These are phyloP conservation scores for Fusarium stilboides DNA, from an alignment of 2,329 filamentous ascomycete species.

Conservation along the genomic window DNA sequence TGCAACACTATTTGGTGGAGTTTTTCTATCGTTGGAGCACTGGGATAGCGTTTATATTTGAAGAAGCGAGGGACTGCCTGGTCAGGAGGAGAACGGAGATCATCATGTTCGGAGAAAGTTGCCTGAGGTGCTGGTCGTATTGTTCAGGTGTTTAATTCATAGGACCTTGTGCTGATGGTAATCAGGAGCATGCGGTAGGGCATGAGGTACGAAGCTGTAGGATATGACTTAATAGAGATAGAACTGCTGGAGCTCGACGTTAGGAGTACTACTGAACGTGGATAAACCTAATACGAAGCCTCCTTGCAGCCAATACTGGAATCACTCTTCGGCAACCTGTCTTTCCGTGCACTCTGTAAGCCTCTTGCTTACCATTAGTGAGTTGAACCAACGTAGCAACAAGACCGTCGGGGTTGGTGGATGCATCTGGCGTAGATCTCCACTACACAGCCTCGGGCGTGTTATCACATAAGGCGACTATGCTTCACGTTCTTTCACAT, in stretches of 20 bases:
- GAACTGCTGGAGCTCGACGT: conserved; percentile 25
- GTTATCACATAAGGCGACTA: neutral
- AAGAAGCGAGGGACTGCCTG: conserved; percentile 27
- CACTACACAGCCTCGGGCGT: neutral
- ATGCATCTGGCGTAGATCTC: neutral
- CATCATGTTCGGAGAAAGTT: conserved; percentile 1
- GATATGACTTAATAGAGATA: conserved; percentile 47
- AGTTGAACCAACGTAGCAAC: neutral
- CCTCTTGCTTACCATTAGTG: neutral
- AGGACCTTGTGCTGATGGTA: conserved; percentile 5
- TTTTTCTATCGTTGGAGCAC: conserved; percentile 43
- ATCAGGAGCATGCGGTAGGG: conserved; percentile 15
- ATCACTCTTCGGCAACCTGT: neutral
- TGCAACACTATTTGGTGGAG: conserved; percentile 33
- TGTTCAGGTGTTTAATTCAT: conserved; percentile 11
- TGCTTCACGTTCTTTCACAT: conserved; percentile 1
- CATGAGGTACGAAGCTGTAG: conserved; percentile 42
- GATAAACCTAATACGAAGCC: conserved; percentile 30
- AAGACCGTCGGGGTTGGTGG: neutral
- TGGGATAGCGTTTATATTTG: conserved; percentile 46
- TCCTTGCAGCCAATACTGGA: neutral
- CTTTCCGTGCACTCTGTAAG: neutral
- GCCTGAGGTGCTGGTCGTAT: conserved; percentile 15
- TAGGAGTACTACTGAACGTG: conserved; percentile 8
- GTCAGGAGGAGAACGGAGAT: conserved; percentile 9